Evolutionary conservation across 345 rosid genomes (phyloP).

Genomic region (Bruguiera gymnorhiza): DNA sequence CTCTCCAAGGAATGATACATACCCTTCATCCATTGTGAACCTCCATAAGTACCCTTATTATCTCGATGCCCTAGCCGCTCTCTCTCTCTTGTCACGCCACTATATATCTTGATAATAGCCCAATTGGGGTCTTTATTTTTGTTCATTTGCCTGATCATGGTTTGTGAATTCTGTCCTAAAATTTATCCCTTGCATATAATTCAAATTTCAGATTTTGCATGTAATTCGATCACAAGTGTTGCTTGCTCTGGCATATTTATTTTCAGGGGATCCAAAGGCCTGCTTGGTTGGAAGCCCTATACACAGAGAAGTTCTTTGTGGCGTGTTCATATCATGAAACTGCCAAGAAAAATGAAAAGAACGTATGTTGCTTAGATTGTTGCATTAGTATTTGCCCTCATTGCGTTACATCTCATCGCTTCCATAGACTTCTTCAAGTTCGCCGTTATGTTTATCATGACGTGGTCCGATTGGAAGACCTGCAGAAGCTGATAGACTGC

Average conservation of each 20-base stretch:
- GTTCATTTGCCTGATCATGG: conserved; percentile 47
- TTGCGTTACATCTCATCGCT: conserved; percentile 80
- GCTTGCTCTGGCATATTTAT: neutral
- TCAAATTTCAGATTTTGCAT: neutral
- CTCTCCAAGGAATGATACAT: conserved; percentile 54
- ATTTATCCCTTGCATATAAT: neutral
- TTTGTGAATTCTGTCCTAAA: conserved; percentile 20
- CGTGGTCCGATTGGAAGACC: conserved; percentile 92
- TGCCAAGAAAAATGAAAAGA: conserved; percentile 90
- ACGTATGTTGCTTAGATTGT: conserved; percentile 87
- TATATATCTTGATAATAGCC: conserved; percentile 13
- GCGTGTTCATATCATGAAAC: conserved; percentile 72
- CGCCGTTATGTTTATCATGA: conserved; percentile 97
- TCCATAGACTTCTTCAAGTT: conserved; percentile 85
- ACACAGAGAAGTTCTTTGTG: conserved; percentile 72
- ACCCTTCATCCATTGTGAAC: conserved; percentile 44
- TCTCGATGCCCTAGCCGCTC: conserved; percentile 31
- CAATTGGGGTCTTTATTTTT: conserved; percentile 8
- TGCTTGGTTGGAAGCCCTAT: conserved; percentile 91
- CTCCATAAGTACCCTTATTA: conserved; percentile 56
- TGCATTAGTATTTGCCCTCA: conserved; percentile 92
- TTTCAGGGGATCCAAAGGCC: conserved; percentile 72
- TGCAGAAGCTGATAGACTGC: conserved; percentile 86
- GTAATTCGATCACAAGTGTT: no score
- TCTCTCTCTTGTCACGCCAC: conserved; percentile 9